Evolutionary conservation across 129 eudicot genomes (phyloP).

Genomic region (Apium graveolens): DNA sequence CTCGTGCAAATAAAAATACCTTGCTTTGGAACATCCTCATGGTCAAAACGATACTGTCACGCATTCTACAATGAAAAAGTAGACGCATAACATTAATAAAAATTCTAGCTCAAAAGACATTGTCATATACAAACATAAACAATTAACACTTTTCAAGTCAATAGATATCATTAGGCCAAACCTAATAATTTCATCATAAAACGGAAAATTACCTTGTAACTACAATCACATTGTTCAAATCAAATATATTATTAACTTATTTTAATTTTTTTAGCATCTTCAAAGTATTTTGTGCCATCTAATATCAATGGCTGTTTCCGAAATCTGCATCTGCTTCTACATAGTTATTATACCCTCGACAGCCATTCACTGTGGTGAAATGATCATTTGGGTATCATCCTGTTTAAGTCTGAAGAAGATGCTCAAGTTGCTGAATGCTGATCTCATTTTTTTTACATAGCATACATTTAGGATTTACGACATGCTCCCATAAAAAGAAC

Average conservation of each 20-base stretch:
- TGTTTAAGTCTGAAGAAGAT: neutral
- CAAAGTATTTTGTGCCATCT: neutral
- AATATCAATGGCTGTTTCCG: neutral
- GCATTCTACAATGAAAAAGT: slow-evolving; percentile 43
- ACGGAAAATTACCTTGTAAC: neutral
- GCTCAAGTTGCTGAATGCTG: neutral
- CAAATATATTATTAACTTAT: neutral
- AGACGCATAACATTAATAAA: neutral
- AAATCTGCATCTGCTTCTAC: neutral
- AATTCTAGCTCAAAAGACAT: neutral
- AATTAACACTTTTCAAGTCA: neutral
- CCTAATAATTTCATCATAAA: neutral
- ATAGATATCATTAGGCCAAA: neutral
- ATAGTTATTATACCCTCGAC: neutral
- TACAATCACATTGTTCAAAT: neutral
- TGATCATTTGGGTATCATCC: neutral
- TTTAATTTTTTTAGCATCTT: neutral
- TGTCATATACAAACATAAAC: neutral
- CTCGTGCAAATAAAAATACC: slow-evolving; percentile 36
- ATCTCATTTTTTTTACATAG: neutral
- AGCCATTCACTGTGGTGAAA: neutral
- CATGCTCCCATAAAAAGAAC: neutral
- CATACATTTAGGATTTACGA: neutral
- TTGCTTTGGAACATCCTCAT: slow-evolving; percentile 91
- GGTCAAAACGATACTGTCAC: slow-evolving; percentile 81